Base-by-base conservation (phyloP, 495 filamentous ascomycete genomes). In the Podospora fimiseda region DNA sequence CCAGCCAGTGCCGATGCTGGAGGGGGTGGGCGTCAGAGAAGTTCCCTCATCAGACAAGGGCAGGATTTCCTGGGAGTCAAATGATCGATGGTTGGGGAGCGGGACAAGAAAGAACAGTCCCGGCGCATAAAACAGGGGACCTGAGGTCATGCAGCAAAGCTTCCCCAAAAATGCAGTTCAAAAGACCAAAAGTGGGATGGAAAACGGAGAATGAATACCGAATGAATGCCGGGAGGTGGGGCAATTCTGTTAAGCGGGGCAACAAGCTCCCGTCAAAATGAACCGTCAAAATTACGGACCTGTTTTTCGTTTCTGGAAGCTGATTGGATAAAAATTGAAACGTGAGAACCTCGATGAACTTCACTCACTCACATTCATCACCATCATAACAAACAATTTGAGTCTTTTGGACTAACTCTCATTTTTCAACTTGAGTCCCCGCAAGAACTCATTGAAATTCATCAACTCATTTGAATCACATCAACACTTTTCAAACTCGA, bases 1-100 rank as follows among this genome's bases (percentile, higher is more conserved):
- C 58, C 61, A 61, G 56, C 63, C 57, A 59, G 50, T 56, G 58
- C 60, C n/a, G 50, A 47, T 63, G 60, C 60, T 57, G 60, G 53
- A 57, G 55, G 52, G 43, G 13, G 11, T 33, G 6, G 11, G 11
- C 27, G 5, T 57, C 50, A 59, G 36, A 56, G 51, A 33, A 58
- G 58, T 43, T 48, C 44, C 55, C 55, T 60, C 63, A 66, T 66
- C 43, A 51, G 59, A 33, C 27, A 33, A 33, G 5, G 27, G 11
- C n/a, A n/a, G n/a, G n/a, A n/a, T n/a, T n/a, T n/a, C n/a, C n/a
- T n/a, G n/a, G 27, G 27, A 11, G 27, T 33, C 27, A 33, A 33
- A 33, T 33, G n/a, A n/a, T n/a, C n/a, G n/a, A n/a, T n/a, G n/a
- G n/a, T n/a, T n/a, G n/a, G n/a, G n/a, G n/a, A n/a, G n/a, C n/a